Evolutionary conservation across 2,329 filamentous ascomycete genomes (phyloP), one percentile per base, ranked within the genome.

Genomic region (Parastagonospora nodorum): DNA sequence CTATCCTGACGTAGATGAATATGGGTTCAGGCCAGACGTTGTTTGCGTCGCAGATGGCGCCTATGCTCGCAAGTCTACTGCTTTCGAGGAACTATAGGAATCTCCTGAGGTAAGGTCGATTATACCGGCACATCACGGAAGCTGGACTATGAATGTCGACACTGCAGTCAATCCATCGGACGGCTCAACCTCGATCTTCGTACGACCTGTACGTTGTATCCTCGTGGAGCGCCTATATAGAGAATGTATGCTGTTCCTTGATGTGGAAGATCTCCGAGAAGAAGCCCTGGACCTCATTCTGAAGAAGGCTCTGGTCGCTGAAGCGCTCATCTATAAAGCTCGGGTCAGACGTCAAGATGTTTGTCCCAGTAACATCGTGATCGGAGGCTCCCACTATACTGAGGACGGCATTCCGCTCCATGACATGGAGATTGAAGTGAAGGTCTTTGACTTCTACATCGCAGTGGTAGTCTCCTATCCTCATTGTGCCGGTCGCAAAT

Each of bases 31-130:
- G 28, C 32, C 42, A 38, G 40, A 52, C 16, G 49, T 52, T 14
- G 36, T 52, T 12, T 7, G 28, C 1, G 10, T 42, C n/a, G 45
- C 49, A 1, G 45, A 52, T 3, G 45, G 40, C 6, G 52, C 51
- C 5, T 55, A 55, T 8, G 32, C 40, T 4, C 28, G 42, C 11
- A 49, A 52, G 37, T 31, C 45, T 1, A 35, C 38, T 4, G 48
- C 48, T 7, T 55, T 45, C 37, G 41, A 35, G 10, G 8, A 19
- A 8, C 5, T 55, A 2, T 8, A 42, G 10, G 10, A 19, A 35
- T 38, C 28, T 32, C 4, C 45, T 3, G 31, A 3, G 16, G 45
- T 33, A 14, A 8, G 28, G 14, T 2, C 16, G 2, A 9, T 44
- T 2, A 41, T 32, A 4, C 51, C 37, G 1, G 12, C 7, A 11